Base-by-base conservation (phyloP, 768 basidiomycete genomes). In the Tulasnella sp. region DNA sequence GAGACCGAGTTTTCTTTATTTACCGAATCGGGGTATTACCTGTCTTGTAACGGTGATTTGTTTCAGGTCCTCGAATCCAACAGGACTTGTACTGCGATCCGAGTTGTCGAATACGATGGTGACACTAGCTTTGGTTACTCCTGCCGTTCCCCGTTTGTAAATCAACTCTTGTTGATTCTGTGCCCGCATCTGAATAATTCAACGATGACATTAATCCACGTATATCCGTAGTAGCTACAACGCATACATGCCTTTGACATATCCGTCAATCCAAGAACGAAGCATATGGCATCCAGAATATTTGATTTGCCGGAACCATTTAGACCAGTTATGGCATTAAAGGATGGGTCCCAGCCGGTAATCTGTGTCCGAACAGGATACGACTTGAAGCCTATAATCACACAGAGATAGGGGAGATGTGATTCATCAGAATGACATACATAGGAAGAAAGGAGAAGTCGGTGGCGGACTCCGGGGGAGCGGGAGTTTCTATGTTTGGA, bases 31-130 rank as follows among this genome's bases (percentile, higher is more conserved):
- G 37, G 35, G 9, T 45, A 45, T 3, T 16, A 88, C 89, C 73
- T 95, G 92, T 53, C 95, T 82, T 29, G 92, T 99, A 13, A 99
- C 91, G 0, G 95, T 98, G 59, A 99, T 90, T 64, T 96, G 90
- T 45, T 79, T 76, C 51, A 68, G 78, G 32, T 81, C 73, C 61
- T 88, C 81, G 31, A 83, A 75, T 2, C 90, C 92, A 1, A 80
- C 73, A 0, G 92, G 95, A 58, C 85, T 86, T 53, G 76, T 88
- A 19, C 74, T 72, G 9, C 78, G 73, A 64, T 98, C 92, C 0
- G 90, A 86, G 64, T 99, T 99, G 72, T 98, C 90, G 61, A 99
- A 99, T 2, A 99, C 92, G 60, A 98, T 90, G 27, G 95, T 96
- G 3, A 99, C 95, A 56, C 88, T 92, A 3, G 95, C 95, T 70